Base-by-base conservation (phyloP, 169 alveolate species). In the Plasmodium vinckei region DNA sequence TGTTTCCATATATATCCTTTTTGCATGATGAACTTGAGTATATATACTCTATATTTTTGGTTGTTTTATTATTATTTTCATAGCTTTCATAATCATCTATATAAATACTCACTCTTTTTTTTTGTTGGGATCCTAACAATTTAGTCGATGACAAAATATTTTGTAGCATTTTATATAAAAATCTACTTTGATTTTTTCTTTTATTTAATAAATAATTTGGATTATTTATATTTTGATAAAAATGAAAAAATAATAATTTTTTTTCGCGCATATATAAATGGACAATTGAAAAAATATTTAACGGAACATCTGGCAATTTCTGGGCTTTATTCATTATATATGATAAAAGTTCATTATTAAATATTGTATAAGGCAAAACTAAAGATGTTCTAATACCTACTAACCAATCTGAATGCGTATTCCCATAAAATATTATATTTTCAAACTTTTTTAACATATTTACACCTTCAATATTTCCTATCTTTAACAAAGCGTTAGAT, bases 311-410 rank as follows among this genome's bases (percentile, higher is more conserved):
- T 2, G 94, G 93, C 0, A 64, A 57, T 44, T 91, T 77, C 13
- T 64, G 82, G 1, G 91, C 72, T 15, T 73, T 60, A 13, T 91
- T 90, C n/a, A 79, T 64, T 39, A 93, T 88, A 57, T 57, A 65
- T 39, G 49, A 23, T 56, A 93, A 33, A 46, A 79, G 77, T 46
- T 87, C 87, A 6, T 79, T 77, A 56, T 51, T 60, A 68, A 88
- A 68, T 27, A 72, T 46, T 19, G 92, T 87, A 64, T 89, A 53
- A 9, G 96, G 96, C 65, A 93, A 73, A 10, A 93, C 75, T 25
- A 93, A 44, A 21, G 96, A 94, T 13, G 96, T 94, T 13, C 96
- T 70, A 5, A 94, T 94, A 13, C 94, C 96, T 13, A 94, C 96
- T 87, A 94, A 64, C 90, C 87, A 67, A 69, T 94, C 96, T 5